These are phyloP conservation scores for Pyronema omphalodes DNA, from an alignment of 495 filamentous ascomycete species.

Conservation along the genomic window DNA sequence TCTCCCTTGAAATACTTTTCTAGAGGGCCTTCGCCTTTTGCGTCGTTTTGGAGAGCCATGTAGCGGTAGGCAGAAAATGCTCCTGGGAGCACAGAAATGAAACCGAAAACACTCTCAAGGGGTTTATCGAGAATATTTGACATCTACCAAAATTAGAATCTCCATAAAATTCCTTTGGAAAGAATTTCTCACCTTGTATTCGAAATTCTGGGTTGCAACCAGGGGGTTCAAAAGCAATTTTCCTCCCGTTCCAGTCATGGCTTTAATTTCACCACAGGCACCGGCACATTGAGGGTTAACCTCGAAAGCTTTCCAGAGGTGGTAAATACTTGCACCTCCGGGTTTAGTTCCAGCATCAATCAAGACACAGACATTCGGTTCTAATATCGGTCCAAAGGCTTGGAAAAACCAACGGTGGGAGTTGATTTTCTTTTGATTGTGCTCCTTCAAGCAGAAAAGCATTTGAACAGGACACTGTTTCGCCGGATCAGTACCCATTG, in stretches of 20 bases:
- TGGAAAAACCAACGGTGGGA: slow-evolving; percentile 99
- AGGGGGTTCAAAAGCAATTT: slow-evolving; percentile 86
- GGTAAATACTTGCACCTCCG: slow-evolving; percentile 82
- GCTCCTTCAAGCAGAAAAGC: slow-evolving; percentile 97
- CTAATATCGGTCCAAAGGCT: slow-evolving; percentile 78
- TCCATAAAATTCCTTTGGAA: not conserved
- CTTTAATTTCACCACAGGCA: slow-evolving; percentile 97
- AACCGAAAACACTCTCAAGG: slow-evolving; percentile 91
- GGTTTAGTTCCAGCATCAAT: slow-evolving; percentile 93
- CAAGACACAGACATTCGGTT: slow-evolving; percentile 92
- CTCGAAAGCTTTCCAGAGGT: slow-evolving; percentile 97
- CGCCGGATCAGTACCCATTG: slow-evolving; percentile 42
- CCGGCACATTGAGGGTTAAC: slow-evolving; percentile 93
- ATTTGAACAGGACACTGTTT: slow-evolving; percentile 55
- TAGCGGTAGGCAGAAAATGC: slow-evolving; percentile 97
- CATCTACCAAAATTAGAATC: slow-evolving; percentile 32
- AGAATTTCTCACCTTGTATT: slow-evolving; percentile 49
- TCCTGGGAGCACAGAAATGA: slow-evolving; percentile 90
- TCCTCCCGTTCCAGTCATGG: slow-evolving; percentile 76
- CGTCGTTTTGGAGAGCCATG: slow-evolving; percentile 88
- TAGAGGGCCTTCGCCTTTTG: slow-evolving; percentile 74
- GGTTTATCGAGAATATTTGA: slow-evolving; percentile 99
- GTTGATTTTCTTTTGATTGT: slow-evolving; percentile 99
- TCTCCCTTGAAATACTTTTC: slow-evolving; percentile 97
- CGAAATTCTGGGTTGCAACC: slow-evolving; percentile 94